A percentile compares a stretch with the other conserved stretches of the same genome.
These are phyloP conservation scores for Rhododendron henanense DNA, from an alignment of 148 eudicot species.

Conservation along the genomic window DNA sequence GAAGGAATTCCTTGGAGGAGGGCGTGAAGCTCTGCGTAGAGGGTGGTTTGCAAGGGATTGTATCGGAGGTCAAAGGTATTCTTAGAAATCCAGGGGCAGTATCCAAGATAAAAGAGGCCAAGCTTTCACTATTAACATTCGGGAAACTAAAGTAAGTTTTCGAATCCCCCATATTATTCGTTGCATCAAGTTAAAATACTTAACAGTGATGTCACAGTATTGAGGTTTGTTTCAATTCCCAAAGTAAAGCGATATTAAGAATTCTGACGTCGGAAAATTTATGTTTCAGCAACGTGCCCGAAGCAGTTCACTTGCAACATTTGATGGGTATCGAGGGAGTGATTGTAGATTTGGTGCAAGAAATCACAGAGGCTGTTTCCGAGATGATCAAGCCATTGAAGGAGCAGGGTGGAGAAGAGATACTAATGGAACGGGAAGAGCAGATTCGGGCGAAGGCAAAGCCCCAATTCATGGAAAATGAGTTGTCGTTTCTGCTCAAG, in stretches of 20 bases:
- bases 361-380: constrained; percentile 51
- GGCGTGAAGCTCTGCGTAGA: constrained; percentile 67
- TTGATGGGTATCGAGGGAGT: constrained; percentile 76
- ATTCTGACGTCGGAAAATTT: neutral
- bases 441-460: constrained; percentile 13
- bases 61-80: constrained; percentile 74
- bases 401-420: constrained; percentile 12
- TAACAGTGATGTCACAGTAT: neutral
- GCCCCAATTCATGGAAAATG: constrained; percentile 38
- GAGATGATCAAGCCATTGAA: constrained; percentile 20
- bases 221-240: neutral
- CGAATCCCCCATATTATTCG: neutral
- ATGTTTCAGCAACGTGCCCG: constrained; percentile 51
- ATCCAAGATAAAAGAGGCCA: constrained; percentile 58
- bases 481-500: constrained; percentile 44
- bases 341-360: constrained; percentile 60
- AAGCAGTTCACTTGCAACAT: constrained; percentile 71
- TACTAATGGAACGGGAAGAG: constrained; percentile 15
- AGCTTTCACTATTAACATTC: constrained; percentile 65
- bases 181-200: neutral
- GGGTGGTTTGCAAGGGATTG: constrained; percentile 86
- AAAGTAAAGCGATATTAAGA: neutral
- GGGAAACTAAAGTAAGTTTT: constrained; percentile 67
- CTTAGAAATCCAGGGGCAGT: constrained; percentile 69
- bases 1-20: constrained; percentile 78